These are phyloP conservation scores for Cytospora paraplurivora DNA, from an alignment of 2,329 filamentous ascomycete genomes.

Conservation along the genomic window DNA sequence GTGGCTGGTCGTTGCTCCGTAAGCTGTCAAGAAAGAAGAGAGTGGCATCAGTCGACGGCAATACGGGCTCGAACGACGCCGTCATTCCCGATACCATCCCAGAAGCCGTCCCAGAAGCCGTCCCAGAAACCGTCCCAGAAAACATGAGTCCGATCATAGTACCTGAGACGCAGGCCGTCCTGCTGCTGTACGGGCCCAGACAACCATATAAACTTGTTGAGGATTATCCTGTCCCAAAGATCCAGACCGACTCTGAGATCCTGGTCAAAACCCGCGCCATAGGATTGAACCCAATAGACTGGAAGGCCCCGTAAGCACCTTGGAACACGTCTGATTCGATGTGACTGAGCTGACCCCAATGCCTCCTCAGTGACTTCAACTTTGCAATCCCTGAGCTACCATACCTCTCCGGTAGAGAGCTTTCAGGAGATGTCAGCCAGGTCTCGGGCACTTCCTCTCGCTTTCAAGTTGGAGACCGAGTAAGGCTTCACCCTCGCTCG, in stretches of 20 bases:
- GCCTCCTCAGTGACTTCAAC: slow-evolving; percentile 60
- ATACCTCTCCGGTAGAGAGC: slow-evolving; percentile 69
- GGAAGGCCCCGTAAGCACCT: slow-evolving; percentile 66
- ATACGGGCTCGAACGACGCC: neutral
- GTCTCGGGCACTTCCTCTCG: slow-evolving; percentile 46
- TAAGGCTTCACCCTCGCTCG: slow-evolving; percentile 33
- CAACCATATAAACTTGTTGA: slow-evolving; percentile 37
- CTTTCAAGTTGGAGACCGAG: slow-evolving; percentile 58
- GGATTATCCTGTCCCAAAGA: slow-evolving; percentile 35
- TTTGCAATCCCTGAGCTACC: slow-evolving; percentile 70
- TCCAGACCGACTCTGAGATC: slow-evolving; percentile 48
- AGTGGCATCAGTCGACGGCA: slow-evolving; percentile 2
- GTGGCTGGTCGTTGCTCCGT: slow-evolving; percentile 21
- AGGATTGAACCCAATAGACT: slow-evolving; percentile 76
- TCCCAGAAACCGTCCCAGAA: neutral
- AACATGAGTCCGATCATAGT: slow-evolving; percentile 17
- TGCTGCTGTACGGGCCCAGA: slow-evolving; percentile 36
- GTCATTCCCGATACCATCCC: neutral
- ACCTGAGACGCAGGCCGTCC: slow-evolving; percentile 36
- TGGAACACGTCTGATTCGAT: neutral
- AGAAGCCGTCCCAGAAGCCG: neutral
- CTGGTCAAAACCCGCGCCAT: slow-evolving; percentile 66
- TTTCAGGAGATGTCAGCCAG: slow-evolving; percentile 65
- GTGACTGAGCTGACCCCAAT: neutral
- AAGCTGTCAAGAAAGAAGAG: slow-evolving; percentile 23